Conservation (phyloP, 306 rosid species). For the Lagenaria siceraria region DNA sequence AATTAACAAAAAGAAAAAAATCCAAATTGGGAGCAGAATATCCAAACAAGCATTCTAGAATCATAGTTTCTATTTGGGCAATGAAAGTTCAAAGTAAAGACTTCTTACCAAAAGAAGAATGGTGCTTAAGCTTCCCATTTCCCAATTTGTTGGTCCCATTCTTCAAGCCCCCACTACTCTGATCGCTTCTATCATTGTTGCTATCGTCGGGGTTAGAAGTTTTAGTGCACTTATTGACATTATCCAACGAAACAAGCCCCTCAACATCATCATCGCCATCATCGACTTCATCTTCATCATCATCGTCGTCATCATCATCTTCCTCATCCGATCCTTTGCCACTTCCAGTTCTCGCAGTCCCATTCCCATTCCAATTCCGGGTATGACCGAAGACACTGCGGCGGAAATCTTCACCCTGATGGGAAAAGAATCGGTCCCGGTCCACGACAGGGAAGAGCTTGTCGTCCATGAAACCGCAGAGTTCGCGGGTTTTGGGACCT, state of each 20-base stretch:
- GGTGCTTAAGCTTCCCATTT: constrained; percentile 60
- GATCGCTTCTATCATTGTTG: constrained; percentile 19
- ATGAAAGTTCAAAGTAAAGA: not conserved
- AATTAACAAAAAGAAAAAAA: not conserved
- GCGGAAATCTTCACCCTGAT: constrained; percentile 50
- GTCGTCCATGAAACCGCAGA: constrained; percentile 58
- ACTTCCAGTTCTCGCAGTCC: constrained; percentile 32
- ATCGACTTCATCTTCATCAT: constrained; percentile 38
- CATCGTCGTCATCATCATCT: constrained; percentile 47
- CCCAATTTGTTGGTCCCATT: constrained; percentile 32
- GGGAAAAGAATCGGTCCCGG: constrained; percentile 40
- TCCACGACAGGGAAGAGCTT: constrained; percentile 36
- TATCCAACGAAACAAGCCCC: constrained; percentile 32
- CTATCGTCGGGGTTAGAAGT: constrained; percentile 6
- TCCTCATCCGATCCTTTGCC: constrained; percentile 62
- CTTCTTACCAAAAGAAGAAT: constrained; percentile 50
- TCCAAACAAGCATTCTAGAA: not conserved
- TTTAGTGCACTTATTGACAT: constrained; percentile 29
- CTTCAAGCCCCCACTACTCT: constrained; percentile 15
- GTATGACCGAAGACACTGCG: constrained; percentile 35
- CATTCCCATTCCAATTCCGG: constrained; percentile 60
- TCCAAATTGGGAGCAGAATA: constrained; percentile 8
- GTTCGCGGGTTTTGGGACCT: constrained; percentile 55
- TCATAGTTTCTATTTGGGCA: not conserved
- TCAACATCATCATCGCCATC: constrained; percentile 42